Evolutionary conservation across 306 rosid species (phyloP), one percentile per base, ranked within the genome.

Genomic region (Mimosa bimucronata): DNA sequence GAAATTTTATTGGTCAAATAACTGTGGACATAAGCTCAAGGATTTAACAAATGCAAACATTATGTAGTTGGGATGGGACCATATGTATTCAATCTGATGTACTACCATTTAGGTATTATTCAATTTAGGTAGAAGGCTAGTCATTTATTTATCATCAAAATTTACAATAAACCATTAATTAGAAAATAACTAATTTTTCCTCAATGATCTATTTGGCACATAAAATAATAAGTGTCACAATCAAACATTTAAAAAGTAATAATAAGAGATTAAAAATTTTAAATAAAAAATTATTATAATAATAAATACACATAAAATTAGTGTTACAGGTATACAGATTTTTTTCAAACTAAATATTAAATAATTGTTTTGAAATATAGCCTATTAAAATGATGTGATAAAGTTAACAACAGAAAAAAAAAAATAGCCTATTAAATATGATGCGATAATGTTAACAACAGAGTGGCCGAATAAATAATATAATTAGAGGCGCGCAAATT

Each of bases 51-150:
- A 23, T 34, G 73, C 79, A 28, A 85, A 25, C 76, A 78, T 71
- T 82, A 40, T 64, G 69, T 26, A 52, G 44, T 58, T 82, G 83
- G 74, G 50, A 71, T 75, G 78, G 88, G 84, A 79, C 84, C 86
- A 71, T 75, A 44, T 21, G 73, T 82, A 75, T 79, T 83, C 81
- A 83, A 70, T 79, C 53, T 29, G 38, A 10, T 77, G 82, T 77
- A 77, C 82, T 41, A 64, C 71, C 75, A 41, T 55, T 61, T 64
- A 71, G 82, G 82, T 66, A 34, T 48, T 58, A 66, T 77, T 64
- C 74, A 73, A 66, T 70, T 13, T 44, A 21, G 65, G 31, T 1
- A 7, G 21, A 12, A 23, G 55, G 53, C 18, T 60, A 41, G n/a
- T 12, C 5, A 21, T 40, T 58, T 21, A 57, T 40, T 68, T 38